Evolutionary conservation across 345 rosid species (phyloP), one percentile per base, ranked within the genome.

Genomic region (Populus davidiana): DNA sequence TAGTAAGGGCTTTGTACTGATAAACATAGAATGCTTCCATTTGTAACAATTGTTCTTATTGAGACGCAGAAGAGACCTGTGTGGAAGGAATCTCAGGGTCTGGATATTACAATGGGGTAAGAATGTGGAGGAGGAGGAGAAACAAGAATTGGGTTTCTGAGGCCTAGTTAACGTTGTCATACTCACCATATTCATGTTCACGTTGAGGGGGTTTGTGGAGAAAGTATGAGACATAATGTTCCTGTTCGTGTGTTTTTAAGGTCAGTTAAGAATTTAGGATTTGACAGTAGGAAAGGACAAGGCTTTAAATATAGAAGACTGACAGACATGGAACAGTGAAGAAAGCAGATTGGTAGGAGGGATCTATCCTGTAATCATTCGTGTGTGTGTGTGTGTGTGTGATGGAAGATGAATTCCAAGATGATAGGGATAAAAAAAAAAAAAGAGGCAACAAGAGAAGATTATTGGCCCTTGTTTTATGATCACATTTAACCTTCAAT

Each of bases 11-110:
- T 72, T 87, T 35, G 85, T 54, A 66, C 67, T 12, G 33, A 87
- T 25, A 75, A 86, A 83, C 90, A 82, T 86, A 4, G 86, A 82
- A 56, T 83, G 81, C 72, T 81, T 73, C 85, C 88, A 85, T 83
- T 44, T 79, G 67, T 66, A 12, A 31, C 23, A 8, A 41, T 49
- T 39, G 52, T 1, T 39, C 47, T 52, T 80, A 38, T 18, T 70
- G 39, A 50, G 41, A 64, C 61, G 23, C 75, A 41, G 52, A 8
- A 71, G 65, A 39, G 74, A 74, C 39, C 69, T 17, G n/a, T 33
- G 67, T 1, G 72, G 2, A 5, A 80, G 71, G 25, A 80, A 31
- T 14, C 77, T 71, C 38, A 14, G 70, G 73, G 49, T 66, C 47
- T 73, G 78, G 73, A n/a, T 47, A 31, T 20, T 27, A 27, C 2